Evolutionary conservation across 306 rosid species (phyloP).

Genomic region (Vigna nakashimae): DNA sequence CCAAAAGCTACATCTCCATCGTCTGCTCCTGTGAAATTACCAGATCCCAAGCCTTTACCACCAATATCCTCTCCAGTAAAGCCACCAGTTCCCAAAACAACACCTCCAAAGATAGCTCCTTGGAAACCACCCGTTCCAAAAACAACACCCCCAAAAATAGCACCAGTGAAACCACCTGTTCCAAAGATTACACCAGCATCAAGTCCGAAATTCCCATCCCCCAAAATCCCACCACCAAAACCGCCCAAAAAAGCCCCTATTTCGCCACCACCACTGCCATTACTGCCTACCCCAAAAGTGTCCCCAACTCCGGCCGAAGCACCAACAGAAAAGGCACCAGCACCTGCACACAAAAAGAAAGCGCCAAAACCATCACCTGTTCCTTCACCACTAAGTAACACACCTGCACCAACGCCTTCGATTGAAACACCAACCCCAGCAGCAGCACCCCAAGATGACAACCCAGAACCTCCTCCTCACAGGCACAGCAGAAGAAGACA

Average conservation of each 20-base stretch:
- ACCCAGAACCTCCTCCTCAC: conserved; percentile 66
- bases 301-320: conserved; percentile 68
- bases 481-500: conserved; percentile 64
- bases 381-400: conserved; percentile 57
- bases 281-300: conserved; percentile 51
- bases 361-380: conserved; percentile 60
- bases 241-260: conserved; percentile 50
- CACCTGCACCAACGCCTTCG: conserved; percentile 63
- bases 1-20: not conserved
- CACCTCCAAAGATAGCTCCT: not conserved
- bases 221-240: conserved; percentile 64
- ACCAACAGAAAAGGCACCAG: conserved; percentile 53
- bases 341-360: conserved; percentile 58
- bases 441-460: conserved; percentile 54
- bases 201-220: conserved; percentile 61
- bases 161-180: conserved; percentile 40
- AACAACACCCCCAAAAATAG: conserved; percentile 30
- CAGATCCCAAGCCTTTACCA: not conserved
- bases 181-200: conserved; percentile 63
- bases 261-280: conserved; percentile 35
- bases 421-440: conserved; percentile 11
- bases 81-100: not conserved
- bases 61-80: conserved; percentile 1
- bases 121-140: conserved; percentile 20
- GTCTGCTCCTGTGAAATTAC: conserved; percentile 18